Conservation (phyloP, 495 filamentous ascomycete genomes). For the Penicillium cinerascens region DNA sequence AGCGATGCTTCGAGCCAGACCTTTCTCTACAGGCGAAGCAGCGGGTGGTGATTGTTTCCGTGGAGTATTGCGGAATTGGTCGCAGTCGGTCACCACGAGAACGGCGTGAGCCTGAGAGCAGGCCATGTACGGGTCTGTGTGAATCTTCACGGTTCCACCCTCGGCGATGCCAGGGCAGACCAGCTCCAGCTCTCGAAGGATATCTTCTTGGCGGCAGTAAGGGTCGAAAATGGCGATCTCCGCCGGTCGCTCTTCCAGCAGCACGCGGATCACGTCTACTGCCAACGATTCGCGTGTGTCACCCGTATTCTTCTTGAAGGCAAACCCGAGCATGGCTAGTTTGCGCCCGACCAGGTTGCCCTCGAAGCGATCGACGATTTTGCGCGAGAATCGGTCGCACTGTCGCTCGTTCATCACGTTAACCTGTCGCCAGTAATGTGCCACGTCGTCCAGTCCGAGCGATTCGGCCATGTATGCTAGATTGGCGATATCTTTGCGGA, state of each 20-base stretch:
- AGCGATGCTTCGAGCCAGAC: background rate
- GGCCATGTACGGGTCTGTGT: constrained; percentile 35
- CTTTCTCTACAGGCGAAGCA: background rate
- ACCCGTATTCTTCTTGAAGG: constrained; percentile 79
- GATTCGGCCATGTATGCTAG: constrained; percentile 71
- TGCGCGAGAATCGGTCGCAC: constrained; percentile 60
- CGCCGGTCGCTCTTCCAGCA: constrained; percentile 59
- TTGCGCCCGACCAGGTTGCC: constrained; percentile 69
- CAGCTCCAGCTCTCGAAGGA: constrained; percentile 35
- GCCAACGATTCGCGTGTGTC: constrained; percentile 74
- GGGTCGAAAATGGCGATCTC: constrained; percentile 77
- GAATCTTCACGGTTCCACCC: constrained; percentile 24
- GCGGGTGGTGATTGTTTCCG: background rate
- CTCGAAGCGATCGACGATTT: constrained; percentile 63
- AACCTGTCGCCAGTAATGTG: constrained; percentile 71
- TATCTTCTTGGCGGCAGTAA: constrained; percentile 49
- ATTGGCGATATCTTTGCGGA: constrained; percentile 78
- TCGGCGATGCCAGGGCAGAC: constrained; percentile 1
- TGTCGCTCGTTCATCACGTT: constrained; percentile 77
- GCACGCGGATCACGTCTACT: constrained; percentile 59
- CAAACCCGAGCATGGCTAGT: constrained; percentile 69
- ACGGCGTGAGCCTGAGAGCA: constrained; percentile 36
- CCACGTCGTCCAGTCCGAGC: constrained; percentile 66
- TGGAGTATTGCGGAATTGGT: constrained; percentile 27
- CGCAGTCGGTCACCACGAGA: constrained; percentile 37